phyloP scores from a whole-genome alignment of 2,329 filamentous ascomycete species.

The Apiospora sp. region DNA sequence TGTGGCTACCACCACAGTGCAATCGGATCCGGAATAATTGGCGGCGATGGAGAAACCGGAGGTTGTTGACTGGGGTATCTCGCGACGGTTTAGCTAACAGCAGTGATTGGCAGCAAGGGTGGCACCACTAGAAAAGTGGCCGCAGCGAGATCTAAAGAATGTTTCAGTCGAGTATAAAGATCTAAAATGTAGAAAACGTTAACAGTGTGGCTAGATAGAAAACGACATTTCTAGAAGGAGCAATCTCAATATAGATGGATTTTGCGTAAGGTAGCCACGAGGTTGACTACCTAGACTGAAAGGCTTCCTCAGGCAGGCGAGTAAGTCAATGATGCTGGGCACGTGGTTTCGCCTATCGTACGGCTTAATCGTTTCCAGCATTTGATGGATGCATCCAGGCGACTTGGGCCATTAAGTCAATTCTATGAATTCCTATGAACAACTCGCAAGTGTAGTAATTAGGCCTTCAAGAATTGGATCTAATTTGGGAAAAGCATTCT shows the following conservation, averaged over 20 bases:
- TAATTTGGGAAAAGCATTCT: background rate
- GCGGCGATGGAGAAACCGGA: background rate
- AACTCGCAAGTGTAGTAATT: no score
- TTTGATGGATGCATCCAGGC: background rate
- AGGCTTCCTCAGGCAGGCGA: background rate
- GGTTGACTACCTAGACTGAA: conserved; percentile 10
- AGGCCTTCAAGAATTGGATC: background rate
- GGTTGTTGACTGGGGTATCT: background rate
- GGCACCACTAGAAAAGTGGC: background rate
- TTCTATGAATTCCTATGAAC: background rate
- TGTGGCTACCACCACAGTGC: background rate
- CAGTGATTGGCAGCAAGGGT: background rate
- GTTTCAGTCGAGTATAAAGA: background rate
- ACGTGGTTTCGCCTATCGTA: background rate
- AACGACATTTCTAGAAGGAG: background rate
- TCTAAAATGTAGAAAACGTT: background rate
- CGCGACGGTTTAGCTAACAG: background rate
- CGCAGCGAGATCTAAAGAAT: background rate
- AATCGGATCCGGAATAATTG: background rate
- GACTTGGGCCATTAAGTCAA: background rate
- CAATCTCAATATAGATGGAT: no score
- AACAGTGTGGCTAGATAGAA: no score
- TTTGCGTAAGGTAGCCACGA: background rate
- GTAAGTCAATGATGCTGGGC: background rate
- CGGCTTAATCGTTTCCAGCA: background rate